These are phyloP conservation scores for Daldinia vernicosa DNA, from an alignment of 495 filamentous ascomycete genomes.

Conservation along the genomic window DNA sequence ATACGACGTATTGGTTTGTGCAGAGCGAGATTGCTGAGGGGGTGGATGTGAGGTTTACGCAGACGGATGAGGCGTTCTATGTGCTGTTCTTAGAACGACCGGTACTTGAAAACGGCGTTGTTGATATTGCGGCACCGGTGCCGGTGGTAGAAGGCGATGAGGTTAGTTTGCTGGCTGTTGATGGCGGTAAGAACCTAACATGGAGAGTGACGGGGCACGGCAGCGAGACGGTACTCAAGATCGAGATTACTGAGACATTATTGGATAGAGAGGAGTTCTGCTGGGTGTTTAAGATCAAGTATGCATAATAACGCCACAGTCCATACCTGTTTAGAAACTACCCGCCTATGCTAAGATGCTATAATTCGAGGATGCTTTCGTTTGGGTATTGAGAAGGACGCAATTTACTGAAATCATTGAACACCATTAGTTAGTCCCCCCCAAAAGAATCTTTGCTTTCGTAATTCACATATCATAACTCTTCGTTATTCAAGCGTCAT, in stretches of 20 bases:
- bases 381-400: slow-evolving; percentile 3
- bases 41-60: slow-evolving; percentile 60
- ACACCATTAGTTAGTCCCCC: not conserved
- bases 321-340: not conserved
- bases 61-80: slow-evolving; percentile 63
- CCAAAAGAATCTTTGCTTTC: not conserved
- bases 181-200: slow-evolving; percentile 48
- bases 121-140: slow-evolving; percentile 55
- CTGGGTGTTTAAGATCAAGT: slow-evolving; percentile 63
- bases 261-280: slow-evolving; percentile 53
- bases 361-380: not conserved
- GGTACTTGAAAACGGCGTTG: slow-evolving; percentile 33
- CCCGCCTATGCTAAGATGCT: not conserved
- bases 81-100: slow-evolving; percentile 57
- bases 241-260: slow-evolving; percentile 45
- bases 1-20: slow-evolving; percentile 67
- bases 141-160: slow-evolving; percentile 56
- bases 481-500: slow-evolving; percentile 26
- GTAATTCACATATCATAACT: not conserved
- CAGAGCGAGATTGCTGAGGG: slow-evolving; percentile 52
- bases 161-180: slow-evolving; percentile 57
- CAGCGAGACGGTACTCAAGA: slow-evolving; percentile 37
- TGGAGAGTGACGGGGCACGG: slow-evolving; percentile 46
- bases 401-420: slow-evolving; percentile 11
- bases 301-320: slow-evolving; percentile 28